A percentile compares a stretch with the other conserved stretches of the same genome.
Conservation (phyloP, 805 yeast species). For the Ogataea dorogensis region DNA sequence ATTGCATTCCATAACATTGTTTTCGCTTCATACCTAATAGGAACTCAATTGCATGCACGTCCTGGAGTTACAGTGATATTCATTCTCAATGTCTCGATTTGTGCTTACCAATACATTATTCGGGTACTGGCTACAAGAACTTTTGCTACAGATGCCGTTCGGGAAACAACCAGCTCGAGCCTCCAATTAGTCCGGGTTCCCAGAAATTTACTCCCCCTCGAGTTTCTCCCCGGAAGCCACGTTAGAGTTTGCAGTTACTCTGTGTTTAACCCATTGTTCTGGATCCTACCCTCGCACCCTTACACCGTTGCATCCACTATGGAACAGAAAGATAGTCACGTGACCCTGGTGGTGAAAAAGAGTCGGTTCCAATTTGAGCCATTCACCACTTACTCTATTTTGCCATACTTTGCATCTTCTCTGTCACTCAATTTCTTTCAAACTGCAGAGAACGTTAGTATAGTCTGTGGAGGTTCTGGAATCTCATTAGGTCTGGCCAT, state of each 20-base stretch:
- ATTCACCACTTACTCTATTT: conserved; percentile 37
- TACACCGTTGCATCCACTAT: conserved; percentile 51
- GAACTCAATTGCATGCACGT: conserved; percentile 63
- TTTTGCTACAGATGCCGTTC: conserved; percentile 20
- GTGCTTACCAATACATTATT: conserved; percentile 38
- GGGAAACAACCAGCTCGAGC: conserved; percentile 25
- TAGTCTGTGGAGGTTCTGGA: conserved; percentile 75
- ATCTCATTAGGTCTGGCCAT: conserved; percentile 61
- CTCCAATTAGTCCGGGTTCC: conserved; percentile 24
- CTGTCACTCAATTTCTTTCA: conserved; percentile 43
- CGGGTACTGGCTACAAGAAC: conserved; percentile 30
- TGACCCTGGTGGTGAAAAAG: conserved; percentile 46
- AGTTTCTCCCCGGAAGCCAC: conserved; percentile 56
- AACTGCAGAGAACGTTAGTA: conserved; percentile 48
- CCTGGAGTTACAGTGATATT: conserved; percentile 54
- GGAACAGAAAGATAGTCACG: conserved; percentile 31
- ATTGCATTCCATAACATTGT: conserved; percentile 56
- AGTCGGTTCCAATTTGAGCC: conserved; percentile 38
- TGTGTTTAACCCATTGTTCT: conserved; percentile 38
- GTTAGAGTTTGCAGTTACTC: conserved; percentile 43
- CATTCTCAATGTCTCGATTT: conserved; percentile 28
- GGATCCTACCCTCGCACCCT: conserved; percentile 65
- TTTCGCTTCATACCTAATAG: conserved; percentile 42
- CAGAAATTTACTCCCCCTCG: conserved; percentile 20
- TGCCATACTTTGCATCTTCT: conserved; percentile 43